Base-by-base conservation (phyloP, 139 green algal species). In the Pseudopediastrum boryanum region DNA sequence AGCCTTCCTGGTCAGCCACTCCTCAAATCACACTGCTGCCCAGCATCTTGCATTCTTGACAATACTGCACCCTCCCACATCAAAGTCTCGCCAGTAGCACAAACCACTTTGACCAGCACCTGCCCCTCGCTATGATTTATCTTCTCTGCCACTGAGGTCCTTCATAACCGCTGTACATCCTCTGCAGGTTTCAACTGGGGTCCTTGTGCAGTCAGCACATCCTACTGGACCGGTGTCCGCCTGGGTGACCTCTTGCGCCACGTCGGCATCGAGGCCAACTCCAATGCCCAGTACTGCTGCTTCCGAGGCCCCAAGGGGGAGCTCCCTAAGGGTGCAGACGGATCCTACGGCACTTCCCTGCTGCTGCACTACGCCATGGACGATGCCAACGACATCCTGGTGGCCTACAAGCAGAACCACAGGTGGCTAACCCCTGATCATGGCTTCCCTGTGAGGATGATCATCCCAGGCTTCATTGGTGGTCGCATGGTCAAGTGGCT, bases 131-230 rank as follows among this genome's bases (percentile, higher is more conserved):
- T n/a, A n/a, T n/a, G n/a, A n/a, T n/a, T n/a, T n/a, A n/a, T n/a
- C n/a, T n/a, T n/a, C n/a, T n/a, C n/a, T n/a, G n/a, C n/a, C n/a
- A n/a, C n/a, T n/a, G n/a, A n/a, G n/a, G n/a, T n/a, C n/a, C n/a
- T n/a, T n/a, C n/a, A n/a, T n/a, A n/a, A n/a, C n/a, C n/a, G n/a
- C n/a, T n/a, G n/a, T n/a, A n/a, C n/a, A n/a, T n/a, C n/a, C n/a
- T n/a, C n/a, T n/a, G n/a, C n/a, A n/a, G n/a, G 76, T 4, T 98
- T 98, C 88, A 96, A 92, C 82, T 98, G 95, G 95, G 93, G 94
- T 0, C 83, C 93, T 31, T 88, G 74, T 36, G 92, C 86, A 8
- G 83, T 92, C 29, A 84, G 79, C 71, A 96, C 89, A n/a, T 83
- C 78, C 29, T 90, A 95, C 75, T 99, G 96, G 96, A 98, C 93